These are phyloP conservation scores for Neolentinus lepideus DNA, from an alignment of 1,284 basidiomycete species.

Conservation along the genomic window DNA sequence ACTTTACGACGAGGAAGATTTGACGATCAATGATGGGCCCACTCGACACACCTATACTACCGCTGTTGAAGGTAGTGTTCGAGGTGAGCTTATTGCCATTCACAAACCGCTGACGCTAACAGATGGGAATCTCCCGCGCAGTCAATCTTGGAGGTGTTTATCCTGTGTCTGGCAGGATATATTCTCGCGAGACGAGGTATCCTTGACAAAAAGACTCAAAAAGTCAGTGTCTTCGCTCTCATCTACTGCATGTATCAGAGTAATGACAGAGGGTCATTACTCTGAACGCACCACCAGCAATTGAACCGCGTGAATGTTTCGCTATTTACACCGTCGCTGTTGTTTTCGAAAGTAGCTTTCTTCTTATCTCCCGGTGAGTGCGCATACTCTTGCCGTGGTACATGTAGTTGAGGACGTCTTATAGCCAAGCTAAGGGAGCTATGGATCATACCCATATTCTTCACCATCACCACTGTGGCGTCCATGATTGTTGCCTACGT, in stretches of 20 bases:
- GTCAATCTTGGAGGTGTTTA: conserved; percentile 88
- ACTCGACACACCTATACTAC: conserved; percentile 22
- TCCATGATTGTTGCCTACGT: conserved; percentile 51
- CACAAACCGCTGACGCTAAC: conserved; percentile 4
- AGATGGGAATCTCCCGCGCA: conserved; percentile 20
- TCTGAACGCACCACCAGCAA: conserved; percentile 36
- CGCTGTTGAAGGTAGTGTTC: conserved; percentile 45
- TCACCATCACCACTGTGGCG: conserved; percentile 61
- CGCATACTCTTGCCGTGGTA: neutral
- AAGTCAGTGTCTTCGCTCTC: conserved; percentile 39
- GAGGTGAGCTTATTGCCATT: conserved; percentile 44
- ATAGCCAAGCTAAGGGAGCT: conserved; percentile 77
- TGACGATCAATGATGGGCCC: neutral
- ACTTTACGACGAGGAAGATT: neutral
- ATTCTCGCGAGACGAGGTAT: conserved; percentile 74
- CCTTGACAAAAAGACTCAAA: conserved; percentile 86
- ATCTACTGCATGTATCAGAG: neutral
- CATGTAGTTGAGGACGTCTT: conserved; percentile 12
- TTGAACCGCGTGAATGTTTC: conserved; percentile 78
- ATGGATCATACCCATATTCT: conserved; percentile 87
- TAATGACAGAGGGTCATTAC: neutral
- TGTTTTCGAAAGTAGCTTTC: conserved; percentile 92
- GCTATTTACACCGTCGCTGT: conserved; percentile 86
- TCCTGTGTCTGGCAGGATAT: conserved; percentile 85
- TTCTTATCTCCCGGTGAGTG: conserved; percentile 60